Evolutionary conservation across 495 filamentous ascomycete genomes (phyloP).

Genomic region (Xylaria castorea): DNA sequence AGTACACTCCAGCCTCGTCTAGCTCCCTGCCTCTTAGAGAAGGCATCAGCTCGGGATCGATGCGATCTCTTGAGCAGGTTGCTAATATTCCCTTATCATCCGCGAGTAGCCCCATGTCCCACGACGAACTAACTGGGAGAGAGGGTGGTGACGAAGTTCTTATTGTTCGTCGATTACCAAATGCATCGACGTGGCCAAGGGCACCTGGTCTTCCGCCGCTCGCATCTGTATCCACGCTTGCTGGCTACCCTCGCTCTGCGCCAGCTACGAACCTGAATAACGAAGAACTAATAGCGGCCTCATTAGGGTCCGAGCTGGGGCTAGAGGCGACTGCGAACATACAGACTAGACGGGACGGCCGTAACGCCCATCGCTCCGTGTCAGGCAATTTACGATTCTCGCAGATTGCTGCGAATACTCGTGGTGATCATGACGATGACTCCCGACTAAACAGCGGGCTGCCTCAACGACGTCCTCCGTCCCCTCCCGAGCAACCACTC

Average conservation of each 20-base stretch:
- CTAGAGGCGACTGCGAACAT: slow-evolving; percentile 41
- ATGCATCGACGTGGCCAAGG: slow-evolving; percentile 54
- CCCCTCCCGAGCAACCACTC: slow-evolving; percentile 49
- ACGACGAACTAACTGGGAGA: slow-evolving; percentile 26
- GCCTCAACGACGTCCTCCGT: slow-evolving; percentile 35
- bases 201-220: slow-evolving; percentile 34
- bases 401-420: slow-evolving; percentile 39
- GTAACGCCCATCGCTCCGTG: slow-evolving; percentile 35
- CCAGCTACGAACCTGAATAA: slow-evolving; percentile 41
- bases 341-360: slow-evolving; percentile 32
- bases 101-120: slow-evolving; percentile 28
- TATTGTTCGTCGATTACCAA: slow-evolving; percentile 43
- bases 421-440: slow-evolving; percentile 21
- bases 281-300: slow-evolving; percentile 38
- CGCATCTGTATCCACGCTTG: slow-evolving; percentile 27
- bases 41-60: slow-evolving; percentile 29
- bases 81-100: slow-evolving; percentile 36
- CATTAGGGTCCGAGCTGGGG: slow-evolving; percentile 41
- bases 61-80: slow-evolving; percentile 33
- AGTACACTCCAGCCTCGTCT: slow-evolving; percentile 34
- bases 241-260: slow-evolving; percentile 52
- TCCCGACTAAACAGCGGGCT: slow-evolving; percentile 33
- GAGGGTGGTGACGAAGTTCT: slow-evolving; percentile 29
- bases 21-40: slow-evolving; percentile 26
- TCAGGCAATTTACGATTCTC: slow-evolving; percentile 45